Percentiles rank a stretch among this genome's conserved stretches.
Evolutionary conservation across 441 rosid genomes (phyloP).

Genomic region (Erysimum cheiri): DNA sequence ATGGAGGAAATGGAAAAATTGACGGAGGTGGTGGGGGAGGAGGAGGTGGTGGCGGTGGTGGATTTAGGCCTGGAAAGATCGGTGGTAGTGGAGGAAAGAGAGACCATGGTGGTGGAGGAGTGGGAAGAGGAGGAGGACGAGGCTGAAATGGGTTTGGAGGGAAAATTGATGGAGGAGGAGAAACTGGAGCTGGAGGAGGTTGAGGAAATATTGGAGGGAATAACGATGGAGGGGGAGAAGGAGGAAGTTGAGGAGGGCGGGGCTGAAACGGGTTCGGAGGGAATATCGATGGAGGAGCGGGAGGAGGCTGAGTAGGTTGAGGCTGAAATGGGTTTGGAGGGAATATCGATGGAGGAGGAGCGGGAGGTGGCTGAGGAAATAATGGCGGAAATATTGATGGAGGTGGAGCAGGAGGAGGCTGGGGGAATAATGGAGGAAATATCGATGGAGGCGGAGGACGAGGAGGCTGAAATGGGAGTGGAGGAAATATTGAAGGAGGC

Average conservation of each 20-base stretch:
- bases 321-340: constrained; percentile 46
- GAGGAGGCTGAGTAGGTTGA: constrained; percentile 24
- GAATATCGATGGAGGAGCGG: constrained; percentile 48
- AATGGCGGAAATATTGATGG: constrained; percentile 50
- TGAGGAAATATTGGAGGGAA: constrained; percentile 44
- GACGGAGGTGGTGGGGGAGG: constrained; percentile 61
- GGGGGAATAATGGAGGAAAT: constrained; percentile 15
- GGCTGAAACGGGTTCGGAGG: constrained; percentile 47
- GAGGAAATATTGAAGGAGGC: constrained; percentile 30
- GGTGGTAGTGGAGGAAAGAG: constrained; percentile 50
- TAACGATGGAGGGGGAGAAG: constrained; percentile 45
- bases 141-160: constrained; percentile 58
- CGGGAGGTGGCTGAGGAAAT: constrained; percentile 30
- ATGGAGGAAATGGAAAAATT: constrained; percentile 57
- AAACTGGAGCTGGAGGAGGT: constrained; percentile 33
- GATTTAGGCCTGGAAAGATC: constrained; percentile 51
- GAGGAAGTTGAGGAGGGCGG: constrained; percentile 51
- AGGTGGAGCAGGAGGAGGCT: constrained; percentile 38
- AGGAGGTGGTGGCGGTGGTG: constrained; percentile 52
- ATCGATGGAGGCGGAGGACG: constrained; percentile 33
- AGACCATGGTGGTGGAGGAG: constrained; percentile 44
- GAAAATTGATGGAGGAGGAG: constrained; percentile 39
- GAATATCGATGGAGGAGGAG: constrained; percentile 46
- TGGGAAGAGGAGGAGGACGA: constrained; percentile 51
- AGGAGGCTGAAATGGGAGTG: constrained; percentile 34